Percentiles rank a stretch among this genome's conserved stretches.
Evolutionary conservation across 371 early-diverging fungal genomes (phyloP).

Genomic region (Dinochytrium kinnereticum): DNA sequence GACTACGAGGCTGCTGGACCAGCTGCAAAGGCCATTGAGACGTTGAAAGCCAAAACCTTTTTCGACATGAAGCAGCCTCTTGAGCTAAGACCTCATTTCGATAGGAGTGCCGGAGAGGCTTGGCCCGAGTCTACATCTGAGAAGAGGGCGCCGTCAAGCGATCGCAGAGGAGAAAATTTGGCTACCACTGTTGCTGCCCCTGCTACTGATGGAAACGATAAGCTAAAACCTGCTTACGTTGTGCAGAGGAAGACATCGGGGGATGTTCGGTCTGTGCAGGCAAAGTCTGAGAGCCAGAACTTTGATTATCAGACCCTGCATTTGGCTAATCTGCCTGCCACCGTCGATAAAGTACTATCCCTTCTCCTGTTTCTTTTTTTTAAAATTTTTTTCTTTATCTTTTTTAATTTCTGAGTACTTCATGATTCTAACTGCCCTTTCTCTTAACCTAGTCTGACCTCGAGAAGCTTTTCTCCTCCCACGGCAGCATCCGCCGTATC

Average conservation of each 20-base stretch:
- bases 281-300: background rate
- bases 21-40: conserved; percentile 38
- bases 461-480: conserved; percentile 32
- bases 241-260: conserved; percentile 9
- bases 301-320: conserved; percentile 28
- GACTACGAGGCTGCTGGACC: conserved; percentile 37
- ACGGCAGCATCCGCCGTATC: conserved; percentile 40
- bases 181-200: too few species aligned
- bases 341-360: conserved; percentile 23
- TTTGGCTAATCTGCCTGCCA: conserved; percentile 23
- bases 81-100: conserved; percentile 32
- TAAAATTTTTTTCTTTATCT: background rate
- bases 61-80: conserved; percentile 21
- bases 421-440: background rate
- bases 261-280: background rate
- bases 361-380: background rate
- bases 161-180: background rate
- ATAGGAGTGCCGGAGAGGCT: background rate
- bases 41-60: conserved; percentile 23
- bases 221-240: background rate
- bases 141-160: background rate
- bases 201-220: background rate
- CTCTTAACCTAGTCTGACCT: conserved; percentile 37
- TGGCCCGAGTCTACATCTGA: background rate
- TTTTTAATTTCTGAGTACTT: background rate